Evolutionary conservation across 1,284 basidiomycete genomes (phyloP).

Genomic region (Trichosporon inkin): DNA sequence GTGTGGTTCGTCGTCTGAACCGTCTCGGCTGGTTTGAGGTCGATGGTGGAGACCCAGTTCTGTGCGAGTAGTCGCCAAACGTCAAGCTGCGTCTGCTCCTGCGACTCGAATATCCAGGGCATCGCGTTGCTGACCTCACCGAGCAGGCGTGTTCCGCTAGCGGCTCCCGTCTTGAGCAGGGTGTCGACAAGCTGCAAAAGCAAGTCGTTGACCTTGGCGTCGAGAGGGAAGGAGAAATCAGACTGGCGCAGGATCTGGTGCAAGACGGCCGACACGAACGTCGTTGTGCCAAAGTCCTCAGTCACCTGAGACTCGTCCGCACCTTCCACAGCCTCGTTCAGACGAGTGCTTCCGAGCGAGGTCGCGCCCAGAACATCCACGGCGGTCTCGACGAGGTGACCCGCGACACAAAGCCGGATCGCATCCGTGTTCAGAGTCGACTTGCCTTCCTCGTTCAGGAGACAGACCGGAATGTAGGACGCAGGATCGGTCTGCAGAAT

Average conservation of each 20-base stretch:
- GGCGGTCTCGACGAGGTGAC: constrained; percentile 27
- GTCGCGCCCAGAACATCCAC: constrained; percentile 26
- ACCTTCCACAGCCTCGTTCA: constrained; percentile 5
- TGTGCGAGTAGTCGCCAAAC: constrained; percentile 39
- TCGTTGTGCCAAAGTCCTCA: constrained; percentile 23
- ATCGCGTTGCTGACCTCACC: constrained; percentile 42
- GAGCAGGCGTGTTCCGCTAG: constrained; percentile 31
- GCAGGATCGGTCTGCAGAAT: constrained; percentile 36
- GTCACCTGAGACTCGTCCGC: constrained; percentile 11
- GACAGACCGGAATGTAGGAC: constrained; percentile 32
- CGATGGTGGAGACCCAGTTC: constrained; percentile 35
- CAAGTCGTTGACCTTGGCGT: constrained; percentile 7
- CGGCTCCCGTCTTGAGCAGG: constrained; percentile 27
- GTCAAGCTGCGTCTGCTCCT: constrained; percentile 35
- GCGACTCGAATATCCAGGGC: constrained; percentile 37
- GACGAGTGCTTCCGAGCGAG: constrained; percentile 15
- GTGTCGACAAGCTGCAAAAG: constrained; percentile 24
- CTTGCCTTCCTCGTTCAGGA: constrained; percentile 25
- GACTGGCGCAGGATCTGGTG: constrained; percentile 31
- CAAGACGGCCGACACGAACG: constrained; percentile 30
- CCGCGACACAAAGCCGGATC: constrained; percentile 25
- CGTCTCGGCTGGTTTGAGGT: constrained; percentile 26
- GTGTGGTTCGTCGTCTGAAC: constrained; percentile 38
- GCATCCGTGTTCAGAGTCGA: constrained; percentile 17
- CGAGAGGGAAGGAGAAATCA: constrained; percentile 20